phyloP scores from a whole-genome alignment of 2,329 filamentous ascomycete species.

The Cyphellophora europaea region DNA sequence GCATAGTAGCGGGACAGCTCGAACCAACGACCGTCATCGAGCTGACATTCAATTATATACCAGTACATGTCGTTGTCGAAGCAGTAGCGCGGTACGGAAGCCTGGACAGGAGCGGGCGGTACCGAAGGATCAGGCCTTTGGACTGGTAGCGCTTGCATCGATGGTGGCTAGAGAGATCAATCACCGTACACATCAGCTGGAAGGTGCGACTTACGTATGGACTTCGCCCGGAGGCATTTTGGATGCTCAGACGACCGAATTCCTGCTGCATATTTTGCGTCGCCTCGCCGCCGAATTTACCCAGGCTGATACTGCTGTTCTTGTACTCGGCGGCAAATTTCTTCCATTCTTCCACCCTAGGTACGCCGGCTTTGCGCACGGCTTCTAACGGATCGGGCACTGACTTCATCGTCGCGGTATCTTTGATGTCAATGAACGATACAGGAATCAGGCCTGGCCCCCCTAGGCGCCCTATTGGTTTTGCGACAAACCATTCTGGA shows the following conservation, averaged over 20 bases:
- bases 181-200: constrained; percentile 15
- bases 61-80: constrained; percentile 98
- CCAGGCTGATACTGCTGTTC: constrained; percentile 94
- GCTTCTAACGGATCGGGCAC: constrained; percentile 77
- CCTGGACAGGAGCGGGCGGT: constrained; percentile 67
- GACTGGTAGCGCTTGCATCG: constrained; percentile 31
- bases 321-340: constrained; percentile 99
- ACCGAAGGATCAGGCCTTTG: constrained; percentile 27
- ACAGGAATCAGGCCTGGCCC: constrained; percentile 93
- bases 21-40: constrained; percentile 88
- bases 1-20: constrained; percentile 92
- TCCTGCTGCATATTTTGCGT: constrained; percentile 63
- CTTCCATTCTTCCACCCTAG: constrained; percentile 97
- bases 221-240: constrained; percentile 25
- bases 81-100: constrained; percentile 83
- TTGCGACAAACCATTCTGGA: constrained; percentile 97
- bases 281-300: constrained; percentile 68
- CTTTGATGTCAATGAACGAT: constrained; percentile 90
- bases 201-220: constrained; percentile 8
- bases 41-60: constrained; percentile 87
- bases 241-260: constrained; percentile 74
- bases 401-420: constrained; percentile 79
- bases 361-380: constrained; percentile 79
- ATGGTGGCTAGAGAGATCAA: constrained; percentile 22
- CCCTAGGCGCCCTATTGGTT: constrained; percentile 94